Evolutionary conservation across 1,284 basidiomycete species (phyloP).

Genomic region (Limonomyces culmigenus): DNA sequence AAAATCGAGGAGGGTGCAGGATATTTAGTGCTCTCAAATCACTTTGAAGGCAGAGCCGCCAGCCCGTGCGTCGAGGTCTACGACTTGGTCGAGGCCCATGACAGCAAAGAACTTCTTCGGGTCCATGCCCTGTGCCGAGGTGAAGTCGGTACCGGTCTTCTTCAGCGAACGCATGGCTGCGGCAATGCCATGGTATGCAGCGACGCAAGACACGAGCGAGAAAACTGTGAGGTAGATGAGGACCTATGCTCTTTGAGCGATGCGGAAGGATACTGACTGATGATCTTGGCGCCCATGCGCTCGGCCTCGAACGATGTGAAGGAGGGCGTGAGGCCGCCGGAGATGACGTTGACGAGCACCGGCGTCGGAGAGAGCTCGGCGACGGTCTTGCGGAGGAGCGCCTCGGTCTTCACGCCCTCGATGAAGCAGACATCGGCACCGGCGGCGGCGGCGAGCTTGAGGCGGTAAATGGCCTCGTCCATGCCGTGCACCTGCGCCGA

Average conservation of each 20-base stretch:
- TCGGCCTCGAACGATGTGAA: conserved; percentile 57
- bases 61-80: conserved; percentile 37
- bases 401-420: conserved; percentile 59
- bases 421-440: conserved; percentile 79
- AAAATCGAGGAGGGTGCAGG: not conserved
- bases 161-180: conserved; percentile 56
- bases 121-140: conserved; percentile 58
- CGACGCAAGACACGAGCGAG: conserved; percentile 54
- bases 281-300: conserved; percentile 54
- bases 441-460: conserved; percentile 55
- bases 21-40: conserved; percentile 21
- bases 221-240: conserved; percentile 25
- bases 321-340: conserved; percentile 58
- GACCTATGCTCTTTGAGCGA: not conserved
- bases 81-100: conserved; percentile 44
- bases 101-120: conserved; percentile 62
- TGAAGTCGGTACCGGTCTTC: conserved; percentile 60
- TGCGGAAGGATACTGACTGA: conserved; percentile 30
- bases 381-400: conserved; percentile 47
- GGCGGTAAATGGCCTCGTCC: conserved; percentile 58
- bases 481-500: conserved; percentile 66
- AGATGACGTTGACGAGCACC: conserved; percentile 62
- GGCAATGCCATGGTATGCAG: conserved; percentile 53
- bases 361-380: conserved; percentile 54
- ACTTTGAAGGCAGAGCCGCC: conserved; percentile 38